Conservation (phyloP, 148 eudicot genomes). For the Chenopodium album region DNA sequence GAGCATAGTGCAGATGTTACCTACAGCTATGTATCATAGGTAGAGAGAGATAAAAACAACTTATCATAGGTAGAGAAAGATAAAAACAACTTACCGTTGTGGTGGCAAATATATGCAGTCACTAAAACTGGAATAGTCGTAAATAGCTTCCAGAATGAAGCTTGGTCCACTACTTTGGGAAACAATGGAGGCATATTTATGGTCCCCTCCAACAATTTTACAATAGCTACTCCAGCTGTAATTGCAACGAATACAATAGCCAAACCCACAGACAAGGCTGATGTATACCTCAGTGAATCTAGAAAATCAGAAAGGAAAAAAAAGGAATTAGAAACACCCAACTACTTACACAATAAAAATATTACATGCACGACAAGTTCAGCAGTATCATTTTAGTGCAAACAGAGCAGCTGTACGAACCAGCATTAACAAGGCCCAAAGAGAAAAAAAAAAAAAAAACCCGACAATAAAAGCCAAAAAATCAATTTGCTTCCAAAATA, state of each 20-base stretch:
- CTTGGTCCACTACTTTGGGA: constrained; percentile 64
- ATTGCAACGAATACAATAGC: constrained; percentile 81
- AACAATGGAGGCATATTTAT: constrained; percentile 60
- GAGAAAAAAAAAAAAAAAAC: not conserved
- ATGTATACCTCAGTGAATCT: constrained; percentile 86
- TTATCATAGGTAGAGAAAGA: not conserved
- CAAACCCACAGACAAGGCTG: constrained; percentile 81
- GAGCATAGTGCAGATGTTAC: not conserved
- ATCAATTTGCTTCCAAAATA: not conserved
- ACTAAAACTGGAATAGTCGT: constrained; percentile 78
- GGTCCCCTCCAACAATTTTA: constrained; percentile 62
- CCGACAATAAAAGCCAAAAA: not conserved
- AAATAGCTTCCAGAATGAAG: constrained; percentile 83
- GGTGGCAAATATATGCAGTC: constrained; percentile 88
- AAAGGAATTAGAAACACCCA: constrained; percentile 6
- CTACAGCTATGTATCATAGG: not conserved
- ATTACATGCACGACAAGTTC: not conserved
- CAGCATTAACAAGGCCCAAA: not conserved
- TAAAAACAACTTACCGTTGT: constrained; percentile 50
- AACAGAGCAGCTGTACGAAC: not conserved
- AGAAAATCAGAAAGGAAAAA: constrained; percentile 12
- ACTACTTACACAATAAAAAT: not conserved
- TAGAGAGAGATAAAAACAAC: constrained; percentile 13
- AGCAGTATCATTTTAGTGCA: not conserved
- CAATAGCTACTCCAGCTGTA: constrained; percentile 61